phyloP scores from a whole-genome alignment of 2,329 filamentous ascomycete genomes.

The Fusarium irregulare region DNA sequence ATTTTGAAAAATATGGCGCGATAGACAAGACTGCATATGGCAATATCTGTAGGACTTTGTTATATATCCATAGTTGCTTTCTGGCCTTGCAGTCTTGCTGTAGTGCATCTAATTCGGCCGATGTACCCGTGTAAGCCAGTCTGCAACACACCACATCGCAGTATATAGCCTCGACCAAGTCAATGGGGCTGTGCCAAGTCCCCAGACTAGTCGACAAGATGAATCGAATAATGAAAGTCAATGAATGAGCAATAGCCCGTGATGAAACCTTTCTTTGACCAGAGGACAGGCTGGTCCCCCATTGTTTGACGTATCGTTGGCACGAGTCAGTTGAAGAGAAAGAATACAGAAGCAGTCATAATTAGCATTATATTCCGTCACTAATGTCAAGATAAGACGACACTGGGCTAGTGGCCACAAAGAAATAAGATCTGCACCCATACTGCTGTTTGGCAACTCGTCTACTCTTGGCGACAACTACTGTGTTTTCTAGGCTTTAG shows the following conservation, averaged over 20 bases:
- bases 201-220: constrained; percentile 28
- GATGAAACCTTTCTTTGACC: not conserved
- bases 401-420: not conserved
- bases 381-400: not conserved
- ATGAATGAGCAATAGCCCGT: not conserved
- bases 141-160: not conserved
- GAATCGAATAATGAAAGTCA: constrained; percentile 39
- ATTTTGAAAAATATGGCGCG: not conserved
- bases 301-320: too few species aligned
- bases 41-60: not conserved
- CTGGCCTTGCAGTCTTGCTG: not conserved
- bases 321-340: not conserved
- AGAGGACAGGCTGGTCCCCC: not conserved
- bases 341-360: not conserved
- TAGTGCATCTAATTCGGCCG: not conserved
- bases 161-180: too few species aligned
- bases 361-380: too few species aligned
- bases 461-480: not conserved
- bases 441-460: not conserved
- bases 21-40: not conserved
- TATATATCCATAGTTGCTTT: not conserved
- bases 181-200: not conserved
- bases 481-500: not conserved
- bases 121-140: not conserved
- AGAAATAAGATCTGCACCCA: not conserved